Percentiles rank a stretch among this genome's conserved stretches.
Evolutionary conservation across 768 basidiomycete species (phyloP).

Genomic region (Suillus luteus): DNA sequence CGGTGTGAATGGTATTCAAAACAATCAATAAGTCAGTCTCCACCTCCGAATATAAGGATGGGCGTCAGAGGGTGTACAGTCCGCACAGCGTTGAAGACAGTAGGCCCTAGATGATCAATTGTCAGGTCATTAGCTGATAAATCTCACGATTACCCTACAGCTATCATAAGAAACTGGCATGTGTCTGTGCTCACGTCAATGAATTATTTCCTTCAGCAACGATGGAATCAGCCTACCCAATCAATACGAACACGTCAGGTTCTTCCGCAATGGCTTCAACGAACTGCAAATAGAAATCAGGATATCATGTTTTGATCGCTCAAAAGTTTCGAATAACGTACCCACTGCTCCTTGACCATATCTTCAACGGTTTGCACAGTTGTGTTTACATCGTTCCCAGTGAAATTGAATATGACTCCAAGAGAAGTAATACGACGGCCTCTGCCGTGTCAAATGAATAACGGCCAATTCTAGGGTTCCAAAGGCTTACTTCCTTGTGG

Average conservation of each 20-base stretch:
- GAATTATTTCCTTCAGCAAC: not conserved
- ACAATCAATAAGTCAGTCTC: conserved; percentile 3
- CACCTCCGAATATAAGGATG: conserved; percentile 80
- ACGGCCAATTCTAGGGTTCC: not conserved
- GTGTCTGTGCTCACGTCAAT: conserved; percentile 51
- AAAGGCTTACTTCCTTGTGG: conserved; percentile 61
- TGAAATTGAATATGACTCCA: conserved; percentile 80
- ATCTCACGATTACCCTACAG: conserved; percentile 41
- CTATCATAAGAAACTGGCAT: conserved; percentile 78
- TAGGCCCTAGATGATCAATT: conserved; percentile 50
- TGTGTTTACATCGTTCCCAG: conserved; percentile 66
- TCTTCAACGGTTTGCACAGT: conserved; percentile 71
- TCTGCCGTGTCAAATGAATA: conserved; percentile 26
- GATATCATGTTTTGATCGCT: not conserved
- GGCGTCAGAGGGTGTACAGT: conserved; percentile 72
- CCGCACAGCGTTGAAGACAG: conserved; percentile 74
- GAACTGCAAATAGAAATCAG: conserved; percentile 50
- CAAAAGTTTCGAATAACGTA: conserved; percentile 25
- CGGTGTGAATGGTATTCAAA: not conserved
- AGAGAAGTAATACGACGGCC: conserved; percentile 78
- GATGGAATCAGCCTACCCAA: conserved; percentile 46
- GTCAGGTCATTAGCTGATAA: not conserved
- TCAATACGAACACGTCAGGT: conserved; percentile 81
- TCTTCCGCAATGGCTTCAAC: conserved; percentile 72
- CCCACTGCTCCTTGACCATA: conserved; percentile 84